Percentiles rank a stretch among this genome's conserved stretches.
Conservation (phyloP, 441 rosid genomes). For the Adansonia madagascariensis region DNA sequence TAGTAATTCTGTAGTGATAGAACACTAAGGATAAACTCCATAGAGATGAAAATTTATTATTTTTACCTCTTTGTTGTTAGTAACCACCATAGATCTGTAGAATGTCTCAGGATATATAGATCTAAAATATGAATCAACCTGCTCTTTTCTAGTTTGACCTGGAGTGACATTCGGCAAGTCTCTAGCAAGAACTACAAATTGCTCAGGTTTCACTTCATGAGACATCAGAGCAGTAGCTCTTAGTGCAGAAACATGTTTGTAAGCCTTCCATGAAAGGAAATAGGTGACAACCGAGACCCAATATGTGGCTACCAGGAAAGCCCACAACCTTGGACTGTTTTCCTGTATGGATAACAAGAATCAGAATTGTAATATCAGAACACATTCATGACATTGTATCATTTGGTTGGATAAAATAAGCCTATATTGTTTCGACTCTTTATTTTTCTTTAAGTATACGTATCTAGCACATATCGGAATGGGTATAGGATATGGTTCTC, state of each 20-base stretch:
- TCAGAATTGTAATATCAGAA: constrained; percentile 16
- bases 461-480: too few species aligned
- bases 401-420: not conserved
- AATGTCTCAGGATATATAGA: constrained; percentile 75
- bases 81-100: constrained; percentile 80
- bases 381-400: not conserved
- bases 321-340: constrained; percentile 72
- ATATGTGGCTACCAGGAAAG: constrained; percentile 58
- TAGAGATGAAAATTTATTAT: not conserved
- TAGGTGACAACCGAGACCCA: constrained; percentile 85
- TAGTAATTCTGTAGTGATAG: too few species aligned
- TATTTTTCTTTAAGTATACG: too few species aligned
- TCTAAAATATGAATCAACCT: constrained; percentile 81
- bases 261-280: constrained; percentile 79
- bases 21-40: not conserved
- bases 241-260: constrained; percentile 68
- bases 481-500: too few species aligned
- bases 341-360: constrained; percentile 42
- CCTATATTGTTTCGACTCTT: too few species aligned
- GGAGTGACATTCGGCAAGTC: constrained; percentile 66
- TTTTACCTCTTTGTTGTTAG: constrained; percentile 70
- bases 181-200: constrained; percentile 80
- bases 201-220: constrained; percentile 67
- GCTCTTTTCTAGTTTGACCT: constrained; percentile 74
- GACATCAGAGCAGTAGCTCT: constrained; percentile 76